Base-by-base conservation (phyloP, 2,329 filamentous ascomycete genomes). In the Xylariaceae sp. region DNA sequence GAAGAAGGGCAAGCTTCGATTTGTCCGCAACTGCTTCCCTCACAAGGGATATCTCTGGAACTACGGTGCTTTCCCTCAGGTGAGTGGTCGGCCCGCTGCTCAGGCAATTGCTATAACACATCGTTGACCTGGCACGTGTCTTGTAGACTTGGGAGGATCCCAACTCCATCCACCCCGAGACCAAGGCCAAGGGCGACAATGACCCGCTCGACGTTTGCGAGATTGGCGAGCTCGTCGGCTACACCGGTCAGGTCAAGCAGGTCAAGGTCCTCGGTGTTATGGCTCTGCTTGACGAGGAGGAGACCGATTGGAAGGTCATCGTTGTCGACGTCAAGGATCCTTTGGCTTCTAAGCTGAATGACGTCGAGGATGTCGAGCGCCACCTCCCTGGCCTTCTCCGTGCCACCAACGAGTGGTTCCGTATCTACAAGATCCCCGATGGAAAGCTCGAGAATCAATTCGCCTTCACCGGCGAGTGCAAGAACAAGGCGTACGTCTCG, bases 361-460 rank as follows among this genome's bases (percentile, higher is more conserved):
- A 97, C 74, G 87, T 97, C 61, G 94, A 97, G 84, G 94, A 99
- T 72, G 94, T 99, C 66, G 94, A 99, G 84, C 87, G 92, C 71
- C 94, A 97, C 80, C 86, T 99, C 55, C 94, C 94, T 57, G 94
- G 94, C 67, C 89, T 99, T 56, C 84, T 99, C 73, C 88, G 94
- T 65, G 94, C 94, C 71, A 97, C 92, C 72, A 99, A 99, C 72
- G 94, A 99, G 82, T 99, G 94, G 94, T 99, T 99, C 91, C 91
- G 94, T 76, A 99, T 99, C 85, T 99, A 99, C 88, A 99, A 99
- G 84, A 99, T 99, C 77, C 94, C 94, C 72, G 94, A 99, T 72
- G 94, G 94, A 82, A 99, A 99, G 91, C 92, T 92, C 68, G 94
- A 99, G 88, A 99, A 99, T 86, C 94, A 97, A 80, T 99, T 99